A percentile compares a stretch with the other conserved stretches of the same genome.
These are phyloP conservation scores for Neoboletus brunneissimus DNA, from an alignment of 768 basidiomycete species.

Conservation along the genomic window DNA sequence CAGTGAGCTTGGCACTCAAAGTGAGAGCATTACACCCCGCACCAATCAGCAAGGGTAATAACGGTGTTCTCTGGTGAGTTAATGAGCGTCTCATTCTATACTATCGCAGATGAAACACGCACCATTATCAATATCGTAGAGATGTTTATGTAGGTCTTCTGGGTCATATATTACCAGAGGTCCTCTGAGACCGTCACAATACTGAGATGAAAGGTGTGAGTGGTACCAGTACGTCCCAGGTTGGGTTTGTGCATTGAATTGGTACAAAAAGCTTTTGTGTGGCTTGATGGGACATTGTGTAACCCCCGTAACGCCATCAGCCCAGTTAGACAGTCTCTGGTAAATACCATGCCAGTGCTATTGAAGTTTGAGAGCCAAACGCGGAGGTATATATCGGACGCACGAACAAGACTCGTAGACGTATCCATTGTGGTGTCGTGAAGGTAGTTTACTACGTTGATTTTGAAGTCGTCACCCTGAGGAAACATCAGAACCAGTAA, in stretches of 20 bases:
- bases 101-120: neutral
- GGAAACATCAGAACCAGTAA: constrained; percentile 11
- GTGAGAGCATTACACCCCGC: neutral
- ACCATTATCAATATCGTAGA: constrained; percentile 48
- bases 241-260: constrained; percentile 22
- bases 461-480: constrained; percentile 35
- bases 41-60: constrained; percentile 40
- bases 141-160: constrained; percentile 34
- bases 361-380: neutral
- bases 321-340: constrained; percentile 42
- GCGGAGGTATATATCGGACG: neutral
- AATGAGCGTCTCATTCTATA: neutral
- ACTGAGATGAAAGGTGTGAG: constrained; percentile 38
- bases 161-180: constrained; percentile 42
- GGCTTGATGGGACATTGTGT: constrained; percentile 33
- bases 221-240: constrained; percentile 37
- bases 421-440: constrained; percentile 47
- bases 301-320: constrained; percentile 44
- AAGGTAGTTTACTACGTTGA: constrained; percentile 47
- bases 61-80: constrained; percentile 34
- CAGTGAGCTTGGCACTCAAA: constrained; percentile 30
- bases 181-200: constrained; percentile 30
- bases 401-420: constrained; percentile 48
- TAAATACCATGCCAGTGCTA: constrained; percentile 59
- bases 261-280: constrained; percentile 18